Conservation (phyloP, 306 rosid species). For the Geum urbanum region DNA sequence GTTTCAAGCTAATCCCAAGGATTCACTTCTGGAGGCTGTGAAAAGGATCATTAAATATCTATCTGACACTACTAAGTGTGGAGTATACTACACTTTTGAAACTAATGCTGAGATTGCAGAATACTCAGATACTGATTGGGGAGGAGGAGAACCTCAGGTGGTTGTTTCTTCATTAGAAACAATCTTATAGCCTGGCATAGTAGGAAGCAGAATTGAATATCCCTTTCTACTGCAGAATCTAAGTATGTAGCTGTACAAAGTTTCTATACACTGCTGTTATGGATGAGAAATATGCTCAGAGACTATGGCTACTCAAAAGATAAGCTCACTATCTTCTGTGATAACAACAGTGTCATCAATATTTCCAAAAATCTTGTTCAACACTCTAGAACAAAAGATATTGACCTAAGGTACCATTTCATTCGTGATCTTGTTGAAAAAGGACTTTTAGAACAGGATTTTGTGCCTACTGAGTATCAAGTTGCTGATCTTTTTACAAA, state of each 20-base stretch:
- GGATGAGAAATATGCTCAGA: neutral
- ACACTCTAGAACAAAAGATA: too few relatives aligned
- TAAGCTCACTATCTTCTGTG: too few relatives aligned
- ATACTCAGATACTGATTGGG: neutral
- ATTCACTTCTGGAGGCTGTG: neutral
- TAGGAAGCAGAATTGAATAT: neutral
- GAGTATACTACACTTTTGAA: accelerated
- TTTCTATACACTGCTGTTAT: neutral
- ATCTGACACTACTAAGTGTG: accelerated
- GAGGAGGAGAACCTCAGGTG: neutral
- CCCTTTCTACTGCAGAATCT: neutral
- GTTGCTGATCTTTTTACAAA: too few relatives aligned
- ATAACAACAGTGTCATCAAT: too few relatives aligned
- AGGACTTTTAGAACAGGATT: too few relatives aligned
- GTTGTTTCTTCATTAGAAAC: neutral
- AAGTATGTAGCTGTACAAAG: neutral
- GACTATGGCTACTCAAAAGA: neutral
- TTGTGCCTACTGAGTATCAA: too few relatives aligned
- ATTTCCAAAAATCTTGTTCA: too few relatives aligned
- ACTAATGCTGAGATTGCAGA: neutral
- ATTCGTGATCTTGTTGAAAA: too few relatives aligned
- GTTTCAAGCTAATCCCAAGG: neutral
- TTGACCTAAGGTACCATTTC: too few relatives aligned
- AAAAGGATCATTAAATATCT: neutral
- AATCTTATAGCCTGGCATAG: neutral